A percentile compares a stretch with the other conserved stretches of the same genome.
Conservation (phyloP, 208 protist genomes). For the Trypanosoma vivax region DNA sequence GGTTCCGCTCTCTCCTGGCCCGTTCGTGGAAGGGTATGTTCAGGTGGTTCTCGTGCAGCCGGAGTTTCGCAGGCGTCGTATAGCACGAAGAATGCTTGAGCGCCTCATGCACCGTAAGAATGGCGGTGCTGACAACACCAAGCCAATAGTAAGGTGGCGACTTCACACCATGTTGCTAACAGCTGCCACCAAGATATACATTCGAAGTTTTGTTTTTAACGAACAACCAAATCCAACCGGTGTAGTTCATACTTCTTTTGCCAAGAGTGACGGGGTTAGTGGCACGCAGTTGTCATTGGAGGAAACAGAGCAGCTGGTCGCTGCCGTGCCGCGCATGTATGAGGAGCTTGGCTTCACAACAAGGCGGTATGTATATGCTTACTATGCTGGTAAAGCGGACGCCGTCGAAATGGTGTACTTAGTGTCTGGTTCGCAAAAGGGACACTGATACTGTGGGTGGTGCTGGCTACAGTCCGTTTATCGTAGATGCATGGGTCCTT, state of each 20-base stretch:
- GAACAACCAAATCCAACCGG: neutral
- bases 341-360: conserved; percentile 34
- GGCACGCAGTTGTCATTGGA: conserved; percentile 10
- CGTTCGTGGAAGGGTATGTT: conserved; percentile 62
- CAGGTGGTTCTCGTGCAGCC: conserved; percentile 51
- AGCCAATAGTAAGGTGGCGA: conserved; percentile 39
- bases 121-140: neutral
- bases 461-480: too few relatives aligned
- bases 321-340: conserved; percentile 35
- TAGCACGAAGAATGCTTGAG: conserved; percentile 33
- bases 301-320: conserved; percentile 20
- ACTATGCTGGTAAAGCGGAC: conserved; percentile 47
- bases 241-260: neutral
- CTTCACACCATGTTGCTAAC: conserved; percentile 54
- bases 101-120: conserved; percentile 6
- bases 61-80: conserved; percentile 22
- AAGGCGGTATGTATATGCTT: conserved; percentile 35
- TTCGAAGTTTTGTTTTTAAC: neutral
- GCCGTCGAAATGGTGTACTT: conserved; percentile 58
- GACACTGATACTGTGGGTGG: neutral
- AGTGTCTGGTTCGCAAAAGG: conserved; percentile 12
- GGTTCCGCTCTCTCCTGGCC: conserved; percentile 36
- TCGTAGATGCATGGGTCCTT: too few relatives aligned
- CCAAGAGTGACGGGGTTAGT: neutral
- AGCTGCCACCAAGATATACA: conserved; percentile 17